phyloP scores from a whole-genome alignment of 441 rosid genomes.

The Corymbia calophylla region DNA sequence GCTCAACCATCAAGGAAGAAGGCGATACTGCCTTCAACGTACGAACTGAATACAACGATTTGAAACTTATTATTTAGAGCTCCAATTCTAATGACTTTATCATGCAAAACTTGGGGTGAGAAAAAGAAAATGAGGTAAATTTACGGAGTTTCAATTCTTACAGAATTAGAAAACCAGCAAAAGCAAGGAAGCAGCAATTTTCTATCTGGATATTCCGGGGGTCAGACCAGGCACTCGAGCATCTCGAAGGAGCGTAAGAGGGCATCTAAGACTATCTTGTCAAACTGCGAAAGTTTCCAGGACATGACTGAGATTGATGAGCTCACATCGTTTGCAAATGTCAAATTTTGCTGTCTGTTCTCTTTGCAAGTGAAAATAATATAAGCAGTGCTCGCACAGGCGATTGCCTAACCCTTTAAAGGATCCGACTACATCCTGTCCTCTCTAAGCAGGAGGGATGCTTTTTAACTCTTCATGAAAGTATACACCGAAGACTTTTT shows the following conservation, averaged over 20 bases:
- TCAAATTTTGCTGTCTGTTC: not conserved
- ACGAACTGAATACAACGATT: conserved; percentile 69
- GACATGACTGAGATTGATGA: not conserved
- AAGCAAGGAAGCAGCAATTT: not conserved
- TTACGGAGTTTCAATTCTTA: not conserved
- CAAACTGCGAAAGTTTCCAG: not conserved
- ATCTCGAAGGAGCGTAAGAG: not conserved
- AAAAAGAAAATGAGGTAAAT: conserved; percentile 4
- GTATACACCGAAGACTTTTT: not conserved
- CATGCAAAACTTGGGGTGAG: conserved; percentile 49
- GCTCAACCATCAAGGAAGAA: not conserved
- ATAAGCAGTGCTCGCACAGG: not conserved
- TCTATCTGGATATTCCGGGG: not conserved
- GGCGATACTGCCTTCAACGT: conserved; percentile 66
- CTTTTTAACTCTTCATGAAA: not conserved
- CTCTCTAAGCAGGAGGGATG: not conserved
- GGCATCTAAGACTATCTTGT: not conserved
- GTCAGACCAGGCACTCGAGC: not conserved
- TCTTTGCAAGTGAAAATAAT: not conserved
- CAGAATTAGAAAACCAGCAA: not conserved
- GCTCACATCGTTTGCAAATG: not conserved
- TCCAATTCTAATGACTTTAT: conserved; percentile 70
- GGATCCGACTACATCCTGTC: not conserved
- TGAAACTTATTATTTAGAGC: conserved; percentile 46
- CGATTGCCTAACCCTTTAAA: not conserved